These are phyloP conservation scores for Didymella sp. DNA, from an alignment of 2,329 filamentous ascomycete genomes.

Conservation along the genomic window DNA sequence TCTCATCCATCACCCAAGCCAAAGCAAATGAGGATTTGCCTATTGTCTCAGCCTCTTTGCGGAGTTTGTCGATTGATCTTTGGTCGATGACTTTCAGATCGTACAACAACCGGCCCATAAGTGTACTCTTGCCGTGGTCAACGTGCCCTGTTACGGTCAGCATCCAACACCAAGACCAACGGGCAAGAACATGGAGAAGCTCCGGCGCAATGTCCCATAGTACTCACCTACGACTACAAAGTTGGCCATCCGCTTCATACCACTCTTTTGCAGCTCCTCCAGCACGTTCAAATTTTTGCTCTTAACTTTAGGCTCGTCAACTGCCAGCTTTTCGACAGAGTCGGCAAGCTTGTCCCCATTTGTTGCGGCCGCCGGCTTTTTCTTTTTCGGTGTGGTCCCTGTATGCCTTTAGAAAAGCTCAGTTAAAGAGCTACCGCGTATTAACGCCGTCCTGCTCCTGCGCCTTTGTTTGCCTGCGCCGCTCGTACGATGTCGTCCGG, in stretches of 20 bases:
- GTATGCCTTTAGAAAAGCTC: constrained; percentile 34
- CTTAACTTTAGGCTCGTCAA: constrained; percentile 63
- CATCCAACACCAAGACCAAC: no score
- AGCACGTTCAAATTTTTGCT: constrained; percentile 86
- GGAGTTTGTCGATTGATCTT: constrained; percentile 85
- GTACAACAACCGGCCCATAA: constrained; percentile 93
- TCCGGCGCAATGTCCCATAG: background rate
- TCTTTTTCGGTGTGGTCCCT: constrained; percentile 41
- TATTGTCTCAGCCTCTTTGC: constrained; percentile 85
- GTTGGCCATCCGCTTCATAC: constrained; percentile 80
- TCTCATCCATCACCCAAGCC: constrained; percentile 95
- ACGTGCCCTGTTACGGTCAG: constrained; percentile 73
- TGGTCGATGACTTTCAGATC: constrained; percentile 90
- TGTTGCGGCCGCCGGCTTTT: constrained; percentile 19
- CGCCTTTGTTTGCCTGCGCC: constrained; percentile 68
- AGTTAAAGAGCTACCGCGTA: constrained; percentile 13
- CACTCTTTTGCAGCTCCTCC: constrained; percentile 76
- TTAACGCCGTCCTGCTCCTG: constrained; percentile 49
- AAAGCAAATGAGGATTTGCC: constrained; percentile 96
- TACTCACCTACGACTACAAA: constrained; percentile 88
- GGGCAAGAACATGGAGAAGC: background rate
- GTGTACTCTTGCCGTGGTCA: constrained; percentile 94
- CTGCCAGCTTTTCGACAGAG: constrained; percentile 56
- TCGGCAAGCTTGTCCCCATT: constrained; percentile 51
- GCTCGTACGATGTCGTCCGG: constrained; percentile 88